Evolutionary conservation across 306 rosid species (phyloP), one percentile per base, ranked within the genome.

Genomic region (Pterocarpus macrocarpus): DNA sequence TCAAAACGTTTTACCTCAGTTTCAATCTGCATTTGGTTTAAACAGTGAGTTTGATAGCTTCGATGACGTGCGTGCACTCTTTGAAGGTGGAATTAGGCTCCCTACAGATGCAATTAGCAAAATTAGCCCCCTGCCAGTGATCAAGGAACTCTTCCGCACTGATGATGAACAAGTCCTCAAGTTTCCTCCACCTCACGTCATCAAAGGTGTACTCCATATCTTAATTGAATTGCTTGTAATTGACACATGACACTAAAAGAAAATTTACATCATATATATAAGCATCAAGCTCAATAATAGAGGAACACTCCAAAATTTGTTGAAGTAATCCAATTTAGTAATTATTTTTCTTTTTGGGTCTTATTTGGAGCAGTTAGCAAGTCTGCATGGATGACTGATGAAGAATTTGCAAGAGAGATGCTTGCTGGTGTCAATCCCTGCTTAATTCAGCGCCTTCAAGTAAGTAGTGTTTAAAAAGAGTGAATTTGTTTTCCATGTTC

Each of bases 351-450:
- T 32, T 4, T 6, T 7, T 30, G 17, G 81, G 13, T 15, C n/a
- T n/a, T 17, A 14, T 64, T 75, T 78, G 63, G 83, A 79, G 13
- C 82, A 90, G 91, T 83, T 64, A 76, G 82, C 35, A 82, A 61
- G 36, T 75, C 85, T 45, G 94, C 87, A 35, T 90, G 92, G 94
- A 90, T 87, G 87, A 88, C 92, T 15, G 92, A 90, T 76, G 94
- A 86, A 64, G 94, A 90, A 77, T 90, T 90, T 81, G 92, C 83
- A 0, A 87, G 94, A 84, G 94, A 90, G 64, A 83, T 86, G 89
- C 64, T 88, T 73, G 90, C 94, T 52, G 94, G 94, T 78, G 89
- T 90, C 34, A 85, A 90, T 62, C 92, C 94, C 44, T 65, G 79
- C 11, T 2, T 77, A 56, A 90, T 90, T 69, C n/a, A 77, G 16